Percentiles rank a stretch among this genome's conserved stretches.
Conservation (phyloP, 805 yeast species). For the Spathaspora boniae region DNA sequence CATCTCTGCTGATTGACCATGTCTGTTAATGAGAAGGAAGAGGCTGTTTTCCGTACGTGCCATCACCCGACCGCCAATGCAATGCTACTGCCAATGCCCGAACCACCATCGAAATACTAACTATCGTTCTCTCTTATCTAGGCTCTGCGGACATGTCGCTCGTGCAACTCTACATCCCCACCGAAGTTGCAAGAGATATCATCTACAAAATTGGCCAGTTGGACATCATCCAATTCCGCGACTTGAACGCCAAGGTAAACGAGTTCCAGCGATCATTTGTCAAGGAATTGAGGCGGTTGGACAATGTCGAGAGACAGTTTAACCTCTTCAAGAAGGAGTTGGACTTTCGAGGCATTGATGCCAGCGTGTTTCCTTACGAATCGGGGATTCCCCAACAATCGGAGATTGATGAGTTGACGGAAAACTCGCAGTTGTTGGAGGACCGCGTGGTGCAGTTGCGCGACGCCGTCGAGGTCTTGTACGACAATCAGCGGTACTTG, state of each 20-base stretch:
- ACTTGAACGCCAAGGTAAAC: conserved; percentile 69
- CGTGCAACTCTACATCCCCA: conserved; percentile 86
- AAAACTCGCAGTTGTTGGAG: conserved; percentile 65
- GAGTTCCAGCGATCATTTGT: conserved; percentile 91
- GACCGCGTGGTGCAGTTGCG: conserved; percentile 68
- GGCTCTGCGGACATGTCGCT: conserved; percentile 96
- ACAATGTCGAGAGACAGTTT: conserved; percentile 83
- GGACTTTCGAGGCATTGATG: conserved; percentile 43
- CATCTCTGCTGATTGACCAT: conserved; percentile 1
- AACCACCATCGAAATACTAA: conserved; percentile 17
- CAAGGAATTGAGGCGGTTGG: conserved; percentile 77
- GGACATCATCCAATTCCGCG: conserved; percentile 85
- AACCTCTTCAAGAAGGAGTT: conserved; percentile 45
- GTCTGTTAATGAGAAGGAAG: conserved; percentile 35
- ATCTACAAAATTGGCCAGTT: conserved; percentile 84
- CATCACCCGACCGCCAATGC: neutral
- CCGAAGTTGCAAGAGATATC: conserved; percentile 83
- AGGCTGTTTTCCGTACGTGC: conserved; percentile 45
- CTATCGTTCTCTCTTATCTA: conserved; percentile 1
- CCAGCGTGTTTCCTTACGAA: conserved; percentile 25
- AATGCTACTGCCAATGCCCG: neutral
- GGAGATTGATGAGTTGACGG: conserved; percentile 68
- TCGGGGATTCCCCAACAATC: conserved; percentile 40
- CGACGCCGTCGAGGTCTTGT: conserved; percentile 63
- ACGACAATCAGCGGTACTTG: conserved; percentile 59